phyloP scores from a whole-genome alignment of 176 grass and related monocot species.

The Dendrocalamus sinicus region DNA sequence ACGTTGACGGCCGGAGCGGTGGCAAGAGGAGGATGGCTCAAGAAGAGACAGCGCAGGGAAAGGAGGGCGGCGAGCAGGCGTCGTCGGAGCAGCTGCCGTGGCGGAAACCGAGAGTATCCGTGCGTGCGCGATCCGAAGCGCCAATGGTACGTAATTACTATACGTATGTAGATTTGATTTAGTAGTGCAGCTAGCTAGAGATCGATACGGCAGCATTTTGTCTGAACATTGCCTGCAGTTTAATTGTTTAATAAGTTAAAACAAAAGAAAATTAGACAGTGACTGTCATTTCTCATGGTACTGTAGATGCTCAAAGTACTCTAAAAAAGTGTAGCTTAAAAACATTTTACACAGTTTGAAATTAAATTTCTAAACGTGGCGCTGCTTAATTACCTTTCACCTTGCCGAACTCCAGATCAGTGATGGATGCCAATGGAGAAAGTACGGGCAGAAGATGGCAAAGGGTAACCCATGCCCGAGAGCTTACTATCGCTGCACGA shows the following conservation, averaged over 20 bases:
- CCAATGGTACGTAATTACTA: slow-evolving; percentile 62
- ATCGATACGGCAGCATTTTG: neutral
- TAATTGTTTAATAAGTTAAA: neutral
- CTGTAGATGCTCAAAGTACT: neutral
- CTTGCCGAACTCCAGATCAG: slow-evolving; percentile 57
- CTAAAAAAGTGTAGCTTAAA: neutral
- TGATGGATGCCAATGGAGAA: slow-evolving; percentile 95
- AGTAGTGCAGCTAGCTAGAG: neutral
- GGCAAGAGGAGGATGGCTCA: slow-evolving; percentile 11
- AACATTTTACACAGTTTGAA: neutral
- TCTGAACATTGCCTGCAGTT: neutral
- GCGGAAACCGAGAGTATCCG: slow-evolving; percentile 82
- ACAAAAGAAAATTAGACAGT: neutral
- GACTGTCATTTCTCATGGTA: no score
- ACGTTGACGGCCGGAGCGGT: neutral
- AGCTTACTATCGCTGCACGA: slow-evolving; percentile 93
- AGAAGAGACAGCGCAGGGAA: slow-evolving; percentile 3
- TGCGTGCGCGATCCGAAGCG: slow-evolving; percentile 87
- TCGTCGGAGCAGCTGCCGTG: slow-evolving; percentile 63
- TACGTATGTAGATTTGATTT: neutral
- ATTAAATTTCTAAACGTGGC: neutral
- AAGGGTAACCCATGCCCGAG: slow-evolving; percentile 90
- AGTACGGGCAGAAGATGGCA: slow-evolving; percentile 96
- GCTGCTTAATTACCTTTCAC: neutral
- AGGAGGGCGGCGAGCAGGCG: slow-evolving; percentile 49